Conservation (phyloP, 257 asterid genomes). For the Przewalskia tangutica region DNA sequence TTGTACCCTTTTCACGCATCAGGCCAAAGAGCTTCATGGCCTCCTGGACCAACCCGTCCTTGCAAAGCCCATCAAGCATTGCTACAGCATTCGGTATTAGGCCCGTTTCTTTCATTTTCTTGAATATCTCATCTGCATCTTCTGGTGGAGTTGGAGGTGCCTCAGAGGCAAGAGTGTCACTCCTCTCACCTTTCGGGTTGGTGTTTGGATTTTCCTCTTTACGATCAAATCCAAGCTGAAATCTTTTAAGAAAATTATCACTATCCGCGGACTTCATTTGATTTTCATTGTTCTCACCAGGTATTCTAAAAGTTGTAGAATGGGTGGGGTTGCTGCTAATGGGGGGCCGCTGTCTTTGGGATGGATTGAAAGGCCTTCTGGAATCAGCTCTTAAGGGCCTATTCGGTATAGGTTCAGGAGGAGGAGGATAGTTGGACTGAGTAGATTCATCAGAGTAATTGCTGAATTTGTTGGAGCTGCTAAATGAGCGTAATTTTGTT, state of each 20-base stretch:
- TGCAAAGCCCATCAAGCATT: constrained; percentile 84
- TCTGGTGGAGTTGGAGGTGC: constrained; percentile 28
- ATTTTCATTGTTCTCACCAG: constrained; percentile 16
- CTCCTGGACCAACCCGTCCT: constrained; percentile 81
- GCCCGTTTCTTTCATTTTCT: constrained; percentile 78
- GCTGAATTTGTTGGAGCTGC: neutral
- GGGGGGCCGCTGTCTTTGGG: constrained; percentile 14
- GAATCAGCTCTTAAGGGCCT: constrained; percentile 32
- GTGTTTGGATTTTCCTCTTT: constrained; percentile 12
- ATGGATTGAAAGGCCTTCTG: constrained; percentile 11
- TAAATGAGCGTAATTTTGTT: neutral
- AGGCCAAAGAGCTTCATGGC: constrained; percentile 72
- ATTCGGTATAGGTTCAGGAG: constrained; percentile 45
- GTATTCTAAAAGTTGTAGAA: neutral
- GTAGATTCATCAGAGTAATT: neutral
- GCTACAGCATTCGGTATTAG: constrained; percentile 85
- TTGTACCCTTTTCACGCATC: constrained; percentile 82
- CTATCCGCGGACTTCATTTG: constrained; percentile 14
- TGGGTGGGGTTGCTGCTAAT: neutral
- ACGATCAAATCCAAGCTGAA: constrained; percentile 54
- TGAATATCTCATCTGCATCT: constrained; percentile 72
- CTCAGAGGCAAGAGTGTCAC: constrained; percentile 13
- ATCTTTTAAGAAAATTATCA: constrained; percentile 54
- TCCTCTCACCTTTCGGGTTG: constrained; percentile 3
- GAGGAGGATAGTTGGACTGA: constrained; percentile 5